phyloP scores from a whole-genome alignment of 768 basidiomycete genomes.

The Boletus rubroflammeus region DNA sequence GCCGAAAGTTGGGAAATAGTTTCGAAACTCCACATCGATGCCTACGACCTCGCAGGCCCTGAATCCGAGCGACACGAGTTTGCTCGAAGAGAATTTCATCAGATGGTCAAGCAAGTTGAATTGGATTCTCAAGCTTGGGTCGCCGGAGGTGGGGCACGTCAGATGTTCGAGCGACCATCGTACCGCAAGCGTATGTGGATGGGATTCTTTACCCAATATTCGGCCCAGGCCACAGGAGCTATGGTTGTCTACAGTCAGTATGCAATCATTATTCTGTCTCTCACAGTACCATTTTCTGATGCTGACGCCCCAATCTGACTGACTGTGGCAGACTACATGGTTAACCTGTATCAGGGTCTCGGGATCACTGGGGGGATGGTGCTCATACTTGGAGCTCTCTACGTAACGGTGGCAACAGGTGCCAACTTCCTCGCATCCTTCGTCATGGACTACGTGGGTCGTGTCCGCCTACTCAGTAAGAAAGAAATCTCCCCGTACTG shows the following conservation, averaged over 20 bases:
- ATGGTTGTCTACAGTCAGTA: constrained; percentile 3
- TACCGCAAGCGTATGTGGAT: constrained; percentile 7
- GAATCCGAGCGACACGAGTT: background rate
- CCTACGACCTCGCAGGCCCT: background rate
- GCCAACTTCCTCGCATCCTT: background rate
- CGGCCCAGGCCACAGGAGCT: background rate
- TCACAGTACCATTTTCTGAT: background rate
- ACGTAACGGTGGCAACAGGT: background rate
- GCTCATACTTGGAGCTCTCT: background rate
- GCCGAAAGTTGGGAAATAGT: background rate
- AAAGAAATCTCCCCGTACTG: background rate
- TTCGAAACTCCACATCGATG: background rate
- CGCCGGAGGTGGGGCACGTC: background rate
- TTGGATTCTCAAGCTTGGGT: background rate
- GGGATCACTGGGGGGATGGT: background rate
- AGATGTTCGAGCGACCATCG: background rate
- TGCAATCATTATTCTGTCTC: background rate
- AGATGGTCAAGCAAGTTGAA: background rate
- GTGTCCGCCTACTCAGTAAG: background rate
- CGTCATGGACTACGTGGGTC: background rate
- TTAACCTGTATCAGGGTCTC: background rate
- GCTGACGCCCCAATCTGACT: background rate
- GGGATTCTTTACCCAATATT: background rate
- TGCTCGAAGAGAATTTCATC: background rate
- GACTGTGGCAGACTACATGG: background rate